A percentile compares a stretch with the other conserved stretches of the same genome.
Evolutionary conservation across 768 basidiomycete species (phyloP).

Genomic region (Termitomyces sp.): DNA sequence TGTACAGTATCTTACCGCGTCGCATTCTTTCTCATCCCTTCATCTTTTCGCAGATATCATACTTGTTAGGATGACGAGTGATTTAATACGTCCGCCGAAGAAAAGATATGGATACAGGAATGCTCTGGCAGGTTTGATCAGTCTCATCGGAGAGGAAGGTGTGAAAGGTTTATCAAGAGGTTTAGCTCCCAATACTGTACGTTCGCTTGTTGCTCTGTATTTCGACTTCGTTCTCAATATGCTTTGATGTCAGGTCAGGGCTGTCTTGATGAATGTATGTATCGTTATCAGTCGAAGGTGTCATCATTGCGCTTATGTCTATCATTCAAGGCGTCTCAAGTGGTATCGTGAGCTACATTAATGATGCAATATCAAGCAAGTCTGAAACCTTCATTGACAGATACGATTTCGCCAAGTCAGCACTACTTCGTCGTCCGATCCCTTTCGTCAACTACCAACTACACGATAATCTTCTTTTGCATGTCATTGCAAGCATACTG

Average conservation of each 20-base stretch:
- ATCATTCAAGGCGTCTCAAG: slow-evolving; percentile 60
- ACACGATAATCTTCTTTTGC: slow-evolving; percentile 60
- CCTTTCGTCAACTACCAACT: slow-evolving; percentile 57
- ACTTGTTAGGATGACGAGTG: slow-evolving; percentile 85
- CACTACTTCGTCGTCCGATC: slow-evolving; percentile 44
- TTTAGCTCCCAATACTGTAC: slow-evolving; percentile 70
- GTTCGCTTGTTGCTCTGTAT: slow-evolving; percentile 17
- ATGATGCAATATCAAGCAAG: background rate
- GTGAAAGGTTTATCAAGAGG: slow-evolving; percentile 64
- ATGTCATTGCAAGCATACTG: slow-evolving; percentile 58
- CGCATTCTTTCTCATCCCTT: background rate
- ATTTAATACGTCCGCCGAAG: slow-evolving; percentile 67
- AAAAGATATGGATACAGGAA: slow-evolving; percentile 75
- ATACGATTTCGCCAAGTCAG: slow-evolving; percentile 72
- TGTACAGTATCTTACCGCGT: background rate
- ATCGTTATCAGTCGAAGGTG: background rate
- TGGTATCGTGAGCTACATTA: slow-evolving; percentile 62
- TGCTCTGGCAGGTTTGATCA: slow-evolving; percentile 66
- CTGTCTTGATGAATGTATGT: slow-evolving; percentile 15
- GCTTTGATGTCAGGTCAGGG: slow-evolving; percentile 7
- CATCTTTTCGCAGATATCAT: slow-evolving; percentile 46
- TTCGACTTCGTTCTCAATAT: slow-evolving; percentile 7
- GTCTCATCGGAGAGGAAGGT: slow-evolving; percentile 65
- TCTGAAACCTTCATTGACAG: slow-evolving; percentile 26
- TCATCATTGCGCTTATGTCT: slow-evolving; percentile 4